phyloP scores from a whole-genome alignment of 169 alveolate genomes.

The Cryptosporidium baileyi region DNA sequence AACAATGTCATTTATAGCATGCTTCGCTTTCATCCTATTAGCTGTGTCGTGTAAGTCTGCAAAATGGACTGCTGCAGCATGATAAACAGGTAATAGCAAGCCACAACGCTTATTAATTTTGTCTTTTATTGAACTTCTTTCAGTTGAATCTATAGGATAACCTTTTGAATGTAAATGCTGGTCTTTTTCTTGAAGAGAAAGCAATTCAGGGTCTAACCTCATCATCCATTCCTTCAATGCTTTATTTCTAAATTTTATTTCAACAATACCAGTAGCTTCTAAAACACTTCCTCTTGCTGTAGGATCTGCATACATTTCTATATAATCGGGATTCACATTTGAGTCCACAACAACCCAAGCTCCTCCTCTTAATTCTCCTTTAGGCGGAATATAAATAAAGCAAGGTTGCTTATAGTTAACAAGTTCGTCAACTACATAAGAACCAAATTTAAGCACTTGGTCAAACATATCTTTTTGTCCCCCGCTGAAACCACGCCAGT shows the following conservation, averaged over 20 bases:
- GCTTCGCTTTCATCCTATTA: constrained; percentile 83
- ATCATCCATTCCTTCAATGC: constrained; percentile 76
- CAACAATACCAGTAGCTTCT: constrained; percentile 84
- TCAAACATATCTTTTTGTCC: constrained; percentile 84
- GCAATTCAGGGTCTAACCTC: constrained; percentile 73
- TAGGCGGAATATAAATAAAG: constrained; percentile 83
- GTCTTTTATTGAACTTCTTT: constrained; percentile 70
- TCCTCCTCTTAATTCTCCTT: constrained; percentile 84
- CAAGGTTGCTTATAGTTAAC: constrained; percentile 83
- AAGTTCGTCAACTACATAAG: constrained; percentile 82
- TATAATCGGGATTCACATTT: constrained; percentile 79
- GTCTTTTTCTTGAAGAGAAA: constrained; percentile 62
- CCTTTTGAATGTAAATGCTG: constrained; percentile 62
- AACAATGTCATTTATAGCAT: constrained; percentile 79
- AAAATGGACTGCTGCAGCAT: constrained; percentile 77
- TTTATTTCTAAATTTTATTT: constrained; percentile 77
- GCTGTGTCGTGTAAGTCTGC: constrained; percentile 87
- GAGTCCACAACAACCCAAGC: constrained; percentile 87
- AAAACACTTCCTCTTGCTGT: constrained; percentile 81
- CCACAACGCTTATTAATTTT: constrained; percentile 74
- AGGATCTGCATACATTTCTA: constrained; percentile 85
- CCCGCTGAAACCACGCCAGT: constrained; percentile 84
- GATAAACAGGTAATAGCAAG: constrained; percentile 75
- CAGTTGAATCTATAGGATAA: constrained; percentile 68
- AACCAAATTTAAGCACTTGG: constrained; percentile 81